Base-by-base conservation (phyloP, 177 flowering plant species). In the Tripterygium wilfordii region DNA sequence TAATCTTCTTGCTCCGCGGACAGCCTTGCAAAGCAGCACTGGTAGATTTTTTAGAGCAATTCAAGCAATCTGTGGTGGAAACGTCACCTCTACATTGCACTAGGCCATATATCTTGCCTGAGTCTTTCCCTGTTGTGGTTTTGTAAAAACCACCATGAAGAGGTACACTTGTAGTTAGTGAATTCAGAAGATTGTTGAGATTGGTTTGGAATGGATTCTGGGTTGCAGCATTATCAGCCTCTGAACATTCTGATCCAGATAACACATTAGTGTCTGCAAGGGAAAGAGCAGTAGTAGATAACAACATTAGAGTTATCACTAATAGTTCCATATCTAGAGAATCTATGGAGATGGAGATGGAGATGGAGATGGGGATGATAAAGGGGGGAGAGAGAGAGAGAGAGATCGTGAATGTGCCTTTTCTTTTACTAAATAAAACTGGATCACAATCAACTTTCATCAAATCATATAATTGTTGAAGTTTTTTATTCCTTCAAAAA, bases 61-160 rank as follows among this genome's bases (percentile, higher is more conserved):
- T 58, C 1, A 46, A 33, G 26, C 67, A 67, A 39, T 45, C 53
- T 36, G 15, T 13, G 1, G 57, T 9, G 18, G 58, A 51, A 32
- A 65, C 12, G 28, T 65, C 62, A 5, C 51, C 58, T 45, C 62
- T 56, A 27, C 70, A 60, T 28, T 60, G 65, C 2, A 30, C 35
- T 3, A 65, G 62, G 8, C 70, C 70, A n/a, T 56, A 60, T n/a
- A 65, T 13, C 40, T 43, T 54, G 32, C 43, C 25, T 10, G 61
- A 39, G 0, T n/a, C 26, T 18, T 57, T 41, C 2, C 60, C 57
- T 12, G 17, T 21, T 13, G 48, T 28, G 40, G 45, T 23, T 30
- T 35, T 61, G 49, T 57, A 58, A 46, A 67, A 67, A 10, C 71
- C 61, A 3, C 36, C 29, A 37, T 15, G 22, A 14, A 28, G 10